A percentile compares a stretch with the other conserved stretches of the same genome.
Conservation (phyloP, 73 alveolate genomes). For the Tetrahymena thermophila region DNA sequence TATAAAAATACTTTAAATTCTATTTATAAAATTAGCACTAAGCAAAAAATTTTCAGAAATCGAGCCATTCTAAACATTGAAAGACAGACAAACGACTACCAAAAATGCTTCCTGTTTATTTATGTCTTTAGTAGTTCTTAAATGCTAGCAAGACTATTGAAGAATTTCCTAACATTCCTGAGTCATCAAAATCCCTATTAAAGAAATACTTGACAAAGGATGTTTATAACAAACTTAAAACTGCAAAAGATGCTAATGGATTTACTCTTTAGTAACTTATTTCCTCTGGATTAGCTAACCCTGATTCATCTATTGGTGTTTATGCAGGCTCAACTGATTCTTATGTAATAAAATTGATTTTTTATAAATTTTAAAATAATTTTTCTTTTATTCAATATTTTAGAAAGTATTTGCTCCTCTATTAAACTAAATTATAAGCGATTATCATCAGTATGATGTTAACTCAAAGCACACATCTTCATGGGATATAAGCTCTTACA, state of each 20-base stretch:
- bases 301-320: slow-evolving; percentile 35
- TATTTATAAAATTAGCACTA: neutral
- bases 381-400: neutral
- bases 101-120: neutral
- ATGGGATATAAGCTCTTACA: neutral
- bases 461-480: neutral
- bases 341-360: neutral
- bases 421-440: neutral
- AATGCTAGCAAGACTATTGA: neutral
- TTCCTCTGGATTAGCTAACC: slow-evolving; percentile 16
- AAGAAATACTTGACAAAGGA: slow-evolving; percentile 34
- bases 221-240: slow-evolving; percentile 15
- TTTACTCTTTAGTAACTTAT: slow-evolving; percentile 34
- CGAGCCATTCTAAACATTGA: neutral
- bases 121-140: neutral
- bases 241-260: slow-evolving; percentile 14
- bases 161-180: slow-evolving; percentile 38
- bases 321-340: slow-evolving; percentile 39
- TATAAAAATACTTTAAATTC: neutral
- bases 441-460: neutral
- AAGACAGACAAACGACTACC: neutral
- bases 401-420: neutral
- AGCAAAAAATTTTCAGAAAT: neutral
- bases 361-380: neutral
- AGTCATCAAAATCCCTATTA: slow-evolving; percentile 14